These are phyloP conservation scores for Leonotis leonurus DNA, from an alignment of 257 asterid genomes.

Conservation along the genomic window DNA sequence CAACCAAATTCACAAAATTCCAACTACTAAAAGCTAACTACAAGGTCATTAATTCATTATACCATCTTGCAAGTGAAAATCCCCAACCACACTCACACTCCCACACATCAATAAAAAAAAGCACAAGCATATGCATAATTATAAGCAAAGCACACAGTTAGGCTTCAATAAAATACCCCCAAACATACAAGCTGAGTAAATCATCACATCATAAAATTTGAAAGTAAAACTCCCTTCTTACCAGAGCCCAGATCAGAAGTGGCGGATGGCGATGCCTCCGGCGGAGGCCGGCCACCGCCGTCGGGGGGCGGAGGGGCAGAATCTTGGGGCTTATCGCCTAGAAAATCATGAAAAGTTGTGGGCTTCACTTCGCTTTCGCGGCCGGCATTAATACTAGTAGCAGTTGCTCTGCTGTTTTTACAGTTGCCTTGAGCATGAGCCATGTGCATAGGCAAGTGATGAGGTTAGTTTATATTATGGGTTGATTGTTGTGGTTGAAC, in stretches of 20 bases:
- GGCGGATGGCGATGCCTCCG: conserved; percentile 62
- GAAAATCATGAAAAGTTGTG: conserved; percentile 81
- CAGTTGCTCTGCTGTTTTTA: conserved; percentile 22
- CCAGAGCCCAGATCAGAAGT: conserved; percentile 87
- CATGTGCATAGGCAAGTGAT: conserved; percentile 31
- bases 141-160: background rate
- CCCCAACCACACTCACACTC: background rate
- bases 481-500: too few species aligned
- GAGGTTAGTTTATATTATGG: background rate
- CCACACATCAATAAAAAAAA: background rate
- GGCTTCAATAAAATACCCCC: background rate
- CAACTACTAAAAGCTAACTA: background rate
- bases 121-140: background rate
- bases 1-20: conserved; percentile 10
- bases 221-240: conserved; percentile 17
- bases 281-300: conserved; percentile 36
- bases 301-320: conserved; percentile 36
- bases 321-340: conserved; percentile 47
- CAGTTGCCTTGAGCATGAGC: conserved; percentile 58
- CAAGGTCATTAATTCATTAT: background rate
- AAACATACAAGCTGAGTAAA: background rate
- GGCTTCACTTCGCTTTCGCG: conserved; percentile 49
- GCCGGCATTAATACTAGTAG: conserved; percentile 19
- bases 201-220: background rate
- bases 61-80: conserved; percentile 4